phyloP scores from a whole-genome alignment of 208 protist species.

The Trypanosoma caninum region DNA sequence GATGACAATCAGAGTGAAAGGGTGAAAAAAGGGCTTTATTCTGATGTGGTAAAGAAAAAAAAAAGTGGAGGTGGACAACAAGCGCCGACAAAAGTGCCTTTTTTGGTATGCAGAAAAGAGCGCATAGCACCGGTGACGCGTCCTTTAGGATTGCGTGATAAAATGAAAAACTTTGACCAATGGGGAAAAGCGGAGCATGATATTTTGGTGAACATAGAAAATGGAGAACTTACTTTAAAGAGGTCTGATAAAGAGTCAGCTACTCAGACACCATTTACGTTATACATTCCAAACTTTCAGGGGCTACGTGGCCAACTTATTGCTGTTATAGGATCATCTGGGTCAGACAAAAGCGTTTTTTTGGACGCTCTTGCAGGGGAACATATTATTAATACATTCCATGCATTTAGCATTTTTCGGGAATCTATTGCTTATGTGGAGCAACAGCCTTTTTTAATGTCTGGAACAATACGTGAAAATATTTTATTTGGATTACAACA shows the following conservation, averaged over 20 bases:
- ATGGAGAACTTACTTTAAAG: neutral
- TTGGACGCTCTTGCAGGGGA: constrained; percentile 31
- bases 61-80: too few relatives aligned
- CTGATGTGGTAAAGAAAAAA: too few relatives aligned
- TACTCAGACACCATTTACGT: neutral
- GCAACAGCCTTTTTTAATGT: constrained; percentile 67
- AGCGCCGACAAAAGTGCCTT: too few relatives aligned
- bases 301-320: constrained; percentile 42
- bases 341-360: constrained; percentile 47
- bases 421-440: constrained; percentile 37
- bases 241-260: neutral
- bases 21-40: too few relatives aligned
- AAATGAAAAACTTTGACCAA: too few relatives aligned
- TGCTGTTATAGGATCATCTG: constrained; percentile 39
- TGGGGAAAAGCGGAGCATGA: too few relatives aligned
- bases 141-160: too few relatives aligned
- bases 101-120: too few relatives aligned
- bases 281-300: constrained; percentile 17
- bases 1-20: too few relatives aligned
- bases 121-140: too few relatives aligned
- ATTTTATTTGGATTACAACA: constrained; percentile 43
- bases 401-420: constrained; percentile 1
- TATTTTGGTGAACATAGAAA: constrained; percentile 11
- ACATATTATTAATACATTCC: constrained; percentile 19
- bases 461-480: constrained; percentile 81